phyloP scores from a whole-genome alignment of 2,329 filamentous ascomycete genomes.

The Pseudocercospora ulei region DNA sequence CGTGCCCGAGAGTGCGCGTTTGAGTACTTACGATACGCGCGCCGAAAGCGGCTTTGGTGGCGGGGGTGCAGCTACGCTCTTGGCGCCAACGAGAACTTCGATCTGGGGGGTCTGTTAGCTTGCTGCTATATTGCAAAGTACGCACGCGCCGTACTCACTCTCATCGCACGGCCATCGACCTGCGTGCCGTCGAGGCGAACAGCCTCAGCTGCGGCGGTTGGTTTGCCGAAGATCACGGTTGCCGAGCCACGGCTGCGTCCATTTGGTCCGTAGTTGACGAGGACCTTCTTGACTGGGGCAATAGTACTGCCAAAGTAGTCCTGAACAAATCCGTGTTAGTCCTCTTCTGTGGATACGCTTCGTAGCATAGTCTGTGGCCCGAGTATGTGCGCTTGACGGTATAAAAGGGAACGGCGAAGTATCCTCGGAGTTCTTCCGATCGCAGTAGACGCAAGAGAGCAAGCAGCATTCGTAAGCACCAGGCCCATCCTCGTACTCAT shows the following conservation, averaged over 20 bases:
- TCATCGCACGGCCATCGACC: slow-evolving; percentile 83
- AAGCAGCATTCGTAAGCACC: slow-evolving; percentile 16
- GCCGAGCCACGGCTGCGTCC: slow-evolving; percentile 86
- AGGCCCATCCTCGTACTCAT: background rate
- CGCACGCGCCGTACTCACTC: slow-evolving; percentile 48
- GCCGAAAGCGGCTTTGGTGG: slow-evolving; percentile 69
- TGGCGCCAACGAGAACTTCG: slow-evolving; percentile 68
- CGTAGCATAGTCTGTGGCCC: too few species aligned
- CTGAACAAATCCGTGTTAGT: slow-evolving; percentile 62
- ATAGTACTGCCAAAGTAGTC: slow-evolving; percentile 89
- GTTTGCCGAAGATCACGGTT: slow-evolving; percentile 73
- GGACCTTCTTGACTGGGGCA: slow-evolving; percentile 81
- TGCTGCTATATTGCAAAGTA: background rate
- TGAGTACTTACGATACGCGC: slow-evolving; percentile 59
- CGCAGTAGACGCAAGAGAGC: slow-evolving; percentile 17
- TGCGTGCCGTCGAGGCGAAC: slow-evolving; percentile 79
- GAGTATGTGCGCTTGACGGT: background rate
- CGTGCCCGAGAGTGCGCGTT: background rate
- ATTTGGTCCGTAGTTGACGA: slow-evolving; percentile 85
- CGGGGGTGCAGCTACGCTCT: slow-evolving; percentile 55
- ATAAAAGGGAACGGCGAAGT: background rate
- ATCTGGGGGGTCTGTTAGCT: slow-evolving; percentile 50
- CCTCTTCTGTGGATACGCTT: slow-evolving; percentile 27
- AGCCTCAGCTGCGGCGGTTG: slow-evolving; percentile 74
- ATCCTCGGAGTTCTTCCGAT: slow-evolving; percentile 1